phyloP scores from a whole-genome alignment of 371 early-diverging fungal genomes.

The Cokeromyces recurvatus region DNA sequence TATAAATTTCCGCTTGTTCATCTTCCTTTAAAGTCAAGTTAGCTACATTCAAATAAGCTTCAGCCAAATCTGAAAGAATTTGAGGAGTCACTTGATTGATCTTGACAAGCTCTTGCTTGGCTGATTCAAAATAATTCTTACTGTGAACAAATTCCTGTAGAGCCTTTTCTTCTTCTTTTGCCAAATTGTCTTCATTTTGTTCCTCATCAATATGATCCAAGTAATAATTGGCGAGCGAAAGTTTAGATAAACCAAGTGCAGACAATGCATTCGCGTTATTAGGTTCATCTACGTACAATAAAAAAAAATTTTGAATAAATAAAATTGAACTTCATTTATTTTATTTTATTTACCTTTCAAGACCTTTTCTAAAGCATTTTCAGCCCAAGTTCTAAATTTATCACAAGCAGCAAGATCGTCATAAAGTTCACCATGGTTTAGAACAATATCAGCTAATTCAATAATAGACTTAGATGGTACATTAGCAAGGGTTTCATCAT shows the following conservation, averaged over 20 bases:
- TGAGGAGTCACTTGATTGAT: conserved; percentile 20
- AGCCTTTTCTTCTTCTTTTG: conserved; percentile 34
- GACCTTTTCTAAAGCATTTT: conserved; percentile 19
- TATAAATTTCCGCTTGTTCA: conserved; percentile 30
- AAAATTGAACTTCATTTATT: not conserved
- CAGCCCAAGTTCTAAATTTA: conserved; percentile 33
- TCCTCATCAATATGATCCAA: conserved; percentile 29
- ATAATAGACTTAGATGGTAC: conserved; percentile 10
- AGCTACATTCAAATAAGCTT: conserved; percentile 35
- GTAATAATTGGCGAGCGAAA: conserved; percentile 37
- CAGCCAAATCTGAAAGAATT: conserved; percentile 34
- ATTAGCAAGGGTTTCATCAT: conserved; percentile 6
- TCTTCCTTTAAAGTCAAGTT: conserved; percentile 35
- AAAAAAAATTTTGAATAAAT: not conserved
- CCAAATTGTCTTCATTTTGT: conserved; percentile 24
- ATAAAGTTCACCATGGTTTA: conserved; percentile 31
- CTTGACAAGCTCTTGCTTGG: conserved; percentile 20
- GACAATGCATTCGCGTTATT: conserved; percentile 26
- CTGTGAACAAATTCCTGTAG: conserved; percentile 28
- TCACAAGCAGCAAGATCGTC: conserved; percentile 12
- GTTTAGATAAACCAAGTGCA: conserved; percentile 29
- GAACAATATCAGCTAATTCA: conserved; percentile 30
- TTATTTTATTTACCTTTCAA: conserved; percentile 14
- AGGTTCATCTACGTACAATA: conserved; percentile 23
- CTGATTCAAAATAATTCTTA: conserved; percentile 29